phyloP scores from a whole-genome alignment of 78 protist genomes.

The Dictyostelium citrinum region DNA sequence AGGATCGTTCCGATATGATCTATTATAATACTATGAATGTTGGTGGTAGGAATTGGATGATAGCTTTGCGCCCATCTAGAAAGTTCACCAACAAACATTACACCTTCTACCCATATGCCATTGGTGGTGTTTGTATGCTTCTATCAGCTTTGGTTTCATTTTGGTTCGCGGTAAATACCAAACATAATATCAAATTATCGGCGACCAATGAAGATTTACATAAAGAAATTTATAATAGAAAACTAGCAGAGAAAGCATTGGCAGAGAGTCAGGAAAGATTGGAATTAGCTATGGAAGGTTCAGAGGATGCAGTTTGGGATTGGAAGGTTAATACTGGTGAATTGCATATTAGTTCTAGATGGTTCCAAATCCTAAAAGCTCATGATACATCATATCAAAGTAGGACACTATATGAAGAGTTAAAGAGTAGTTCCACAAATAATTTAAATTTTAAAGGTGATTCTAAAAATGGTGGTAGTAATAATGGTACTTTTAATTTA shows the following conservation, averaged over 20 bases:
- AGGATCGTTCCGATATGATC: background rate
- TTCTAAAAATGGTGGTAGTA: constrained; percentile 10
- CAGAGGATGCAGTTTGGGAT: constrained; percentile 74
- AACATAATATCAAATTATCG: constrained; percentile 37
- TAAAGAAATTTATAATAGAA: constrained; percentile 60
- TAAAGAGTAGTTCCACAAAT: background rate
- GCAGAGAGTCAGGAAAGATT: constrained; percentile 67
- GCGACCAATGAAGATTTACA: constrained; percentile 62
- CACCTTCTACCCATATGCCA: constrained; percentile 53
- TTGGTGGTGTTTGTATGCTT: constrained; percentile 62
- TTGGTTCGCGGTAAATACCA: constrained; percentile 62
- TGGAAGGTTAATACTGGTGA: constrained; percentile 71
- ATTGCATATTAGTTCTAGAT: constrained; percentile 34
- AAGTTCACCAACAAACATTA: constrained; percentile 35
- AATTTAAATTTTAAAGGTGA: background rate
- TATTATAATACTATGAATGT: constrained; percentile 72
- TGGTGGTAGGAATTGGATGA: constrained; percentile 68
- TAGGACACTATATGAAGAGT: constrained; percentile 41
- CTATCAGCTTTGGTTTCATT: constrained; percentile 35
- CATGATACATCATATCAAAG: constrained; percentile 26
- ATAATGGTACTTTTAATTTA: background rate
- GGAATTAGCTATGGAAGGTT: constrained; percentile 73
- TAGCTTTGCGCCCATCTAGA: constrained; percentile 23
- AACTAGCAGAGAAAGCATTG: constrained; percentile 49
- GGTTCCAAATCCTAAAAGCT: constrained; percentile 62